Evolutionary conservation across 495 filamentous ascomycete genomes (phyloP).

Genomic region (Chaetomidium leptoderma): DNA sequence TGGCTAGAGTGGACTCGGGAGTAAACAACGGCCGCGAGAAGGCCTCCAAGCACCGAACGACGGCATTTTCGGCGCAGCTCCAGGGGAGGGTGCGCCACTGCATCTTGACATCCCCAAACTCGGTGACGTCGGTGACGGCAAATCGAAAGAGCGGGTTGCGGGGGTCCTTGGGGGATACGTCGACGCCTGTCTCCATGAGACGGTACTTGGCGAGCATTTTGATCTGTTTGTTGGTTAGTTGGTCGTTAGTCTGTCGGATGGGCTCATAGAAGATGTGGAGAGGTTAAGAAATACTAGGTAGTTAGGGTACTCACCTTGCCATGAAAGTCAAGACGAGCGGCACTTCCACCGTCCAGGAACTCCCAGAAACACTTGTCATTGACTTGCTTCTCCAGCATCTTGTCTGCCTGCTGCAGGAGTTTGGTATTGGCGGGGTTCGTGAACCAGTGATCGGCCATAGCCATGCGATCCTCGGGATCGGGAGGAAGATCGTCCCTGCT

Average conservation of each 20-base stretch:
- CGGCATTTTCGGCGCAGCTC: not conserved
- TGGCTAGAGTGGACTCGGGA: not conserved
- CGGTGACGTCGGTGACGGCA: conserved; percentile 4
- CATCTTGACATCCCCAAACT: conserved; percentile 7
- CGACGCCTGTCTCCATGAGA: conserved; percentile 7
- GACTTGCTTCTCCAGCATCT: conserved; percentile 20
- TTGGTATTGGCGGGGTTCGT: not conserved
- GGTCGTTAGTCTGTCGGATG: not conserved
- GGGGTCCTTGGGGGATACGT: conserved; percentile 3
- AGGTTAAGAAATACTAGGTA: not conserved
- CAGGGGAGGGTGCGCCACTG: conserved; percentile 3
- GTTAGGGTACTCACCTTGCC: not conserved
- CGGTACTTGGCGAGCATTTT: conserved; percentile 17
- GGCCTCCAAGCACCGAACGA: conserved; percentile 8
- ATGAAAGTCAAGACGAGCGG: not conserved
- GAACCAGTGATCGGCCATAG: not conserved
- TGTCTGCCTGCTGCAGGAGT: conserved; percentile 2
- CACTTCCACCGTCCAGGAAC: conserved; percentile 6
- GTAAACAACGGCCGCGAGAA: not conserved
- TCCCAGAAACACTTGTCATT: conserved; percentile 18
- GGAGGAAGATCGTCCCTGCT: not conserved
- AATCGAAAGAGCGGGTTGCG: conserved; percentile 16
- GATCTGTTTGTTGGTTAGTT: conserved; percentile 16
- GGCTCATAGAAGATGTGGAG: not conserved
- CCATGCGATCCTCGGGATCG: not conserved